Evolutionary conservation across 345 rosid genomes (phyloP).

Genomic region (Eucalyptus rudis): DNA sequence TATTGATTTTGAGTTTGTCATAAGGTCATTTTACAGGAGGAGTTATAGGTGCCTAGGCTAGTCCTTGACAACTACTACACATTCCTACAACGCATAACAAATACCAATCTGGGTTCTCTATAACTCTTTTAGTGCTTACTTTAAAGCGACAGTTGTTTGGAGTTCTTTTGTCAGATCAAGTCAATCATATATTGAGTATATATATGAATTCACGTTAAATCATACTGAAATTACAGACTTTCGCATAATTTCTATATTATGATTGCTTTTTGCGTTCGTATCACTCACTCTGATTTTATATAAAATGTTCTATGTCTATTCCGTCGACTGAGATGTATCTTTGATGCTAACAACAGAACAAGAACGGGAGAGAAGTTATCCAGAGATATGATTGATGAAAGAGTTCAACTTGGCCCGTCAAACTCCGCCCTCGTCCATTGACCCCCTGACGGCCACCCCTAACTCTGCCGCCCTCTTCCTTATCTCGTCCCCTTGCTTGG

Average conservation of each 20-base stretch:
- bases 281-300: neutral
- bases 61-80: neutral
- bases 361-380: neutral
- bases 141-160: neutral
- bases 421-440: slow-evolving; percentile 23
- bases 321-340: too few species aligned
- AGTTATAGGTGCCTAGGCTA: neutral
- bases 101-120: neutral
- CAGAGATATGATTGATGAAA: slow-evolving; percentile 29
- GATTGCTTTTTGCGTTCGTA: neutral
- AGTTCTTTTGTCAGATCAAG: neutral
- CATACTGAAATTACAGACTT: neutral
- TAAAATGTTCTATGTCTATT: neutral
- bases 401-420: slow-evolving; percentile 25
- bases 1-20: neutral
- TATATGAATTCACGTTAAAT: neutral
- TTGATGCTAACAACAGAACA: neutral
- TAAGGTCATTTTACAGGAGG: neutral
- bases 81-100: neutral
- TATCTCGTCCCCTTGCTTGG: too few species aligned
- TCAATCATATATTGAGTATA: neutral
- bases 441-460: neutral
- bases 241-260: neutral
- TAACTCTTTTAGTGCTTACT: neutral
- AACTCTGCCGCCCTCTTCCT: slow-evolving; percentile 3